These are phyloP conservation scores for Pseudogymnoascus destructans DNA, from an alignment of 2,329 filamentous ascomycete genomes.

Conservation along the genomic window DNA sequence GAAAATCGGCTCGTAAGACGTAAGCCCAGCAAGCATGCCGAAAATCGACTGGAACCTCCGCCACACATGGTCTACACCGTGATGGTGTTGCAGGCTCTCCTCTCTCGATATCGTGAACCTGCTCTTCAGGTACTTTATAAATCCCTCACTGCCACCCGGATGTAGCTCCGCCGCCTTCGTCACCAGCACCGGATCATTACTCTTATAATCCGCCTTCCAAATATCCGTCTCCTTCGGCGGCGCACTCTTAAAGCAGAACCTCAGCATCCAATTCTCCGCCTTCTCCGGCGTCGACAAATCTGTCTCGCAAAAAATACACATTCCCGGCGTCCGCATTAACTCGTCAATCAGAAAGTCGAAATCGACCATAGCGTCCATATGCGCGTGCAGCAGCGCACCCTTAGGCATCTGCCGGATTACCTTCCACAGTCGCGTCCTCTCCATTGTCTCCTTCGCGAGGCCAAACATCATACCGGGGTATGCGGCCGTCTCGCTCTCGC, in stretches of 20 bases:
- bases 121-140: slow-evolving; percentile 63
- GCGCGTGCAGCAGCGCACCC: slow-evolving; percentile 72
- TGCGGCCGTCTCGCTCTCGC: slow-evolving; percentile 48
- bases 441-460: slow-evolving; percentile 74
- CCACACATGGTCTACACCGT: slow-evolving; percentile 77
- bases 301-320: slow-evolving; percentile 53
- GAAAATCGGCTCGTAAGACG: slow-evolving; percentile 87
- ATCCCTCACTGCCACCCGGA: slow-evolving; percentile 59
- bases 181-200: slow-evolving; percentile 29
- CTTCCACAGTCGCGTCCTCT: slow-evolving; percentile 70
- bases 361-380: slow-evolving; percentile 85
- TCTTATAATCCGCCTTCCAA: slow-evolving; percentile 53
- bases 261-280: slow-evolving; percentile 41
- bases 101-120: slow-evolving; percentile 58
- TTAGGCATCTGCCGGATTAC: slow-evolving; percentile 84
- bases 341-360: slow-evolving; percentile 65
- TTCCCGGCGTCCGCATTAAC: slow-evolving; percentile 57
- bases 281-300: slow-evolving; percentile 40
- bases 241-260: slow-evolving; percentile 47
- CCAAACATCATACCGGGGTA: slow-evolving; percentile 92
- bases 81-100: slow-evolving; percentile 67
- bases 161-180: slow-evolving; percentile 57
- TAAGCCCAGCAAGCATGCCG: slow-evolving; percentile 55
- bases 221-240: slow-evolving; percentile 36
- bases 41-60: slow-evolving; percentile 67